Base-by-base conservation (phyloP, 176 grass and related monocot species). In the Triticum timopheevii region DNA sequence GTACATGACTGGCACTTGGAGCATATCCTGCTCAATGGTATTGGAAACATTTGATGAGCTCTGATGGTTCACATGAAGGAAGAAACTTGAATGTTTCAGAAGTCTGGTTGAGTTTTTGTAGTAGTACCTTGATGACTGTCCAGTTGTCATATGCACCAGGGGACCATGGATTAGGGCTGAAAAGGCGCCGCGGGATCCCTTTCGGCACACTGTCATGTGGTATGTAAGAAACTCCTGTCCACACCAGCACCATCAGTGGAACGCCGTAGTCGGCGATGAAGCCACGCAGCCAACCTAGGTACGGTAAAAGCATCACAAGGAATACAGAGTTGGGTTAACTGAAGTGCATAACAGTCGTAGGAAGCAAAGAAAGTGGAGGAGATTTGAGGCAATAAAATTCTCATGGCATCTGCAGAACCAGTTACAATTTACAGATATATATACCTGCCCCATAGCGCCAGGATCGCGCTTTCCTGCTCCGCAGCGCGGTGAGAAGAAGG, bases 161-260 rank as follows among this genome's bases (percentile, higher is more conserved):
- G 23, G 97, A 99, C 97, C 97, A 99, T 28, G 97, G 97, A 83
- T 99, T 97, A 23, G 97, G 97, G 74, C 97, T 99, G 80, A 97
- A 97, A 30, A 99, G 94, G 62, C 97, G 97, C 17, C 94, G 79
- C 1, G 97, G 97, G 82, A 99, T 99, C 31, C 94, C 97, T 78
- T 92, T 87, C 13, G 97, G 97, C 13, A 99, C 89, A 54, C 69
- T 89, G 19, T 88, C 83, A 31, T 82, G 86, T 19, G 97, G 94
- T 59, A 95, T 93, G 79, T 97, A 99, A 38, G 97, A 99, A 79
- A 97, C 87, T 89, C 94, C 97, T 13, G 97, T 99, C 97, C 97
- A 99, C 42, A 94, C 90, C 31, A 99, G 83, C 42, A 99, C 92
- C 97, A 99, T 99, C 27, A 99, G 84, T 31, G 97, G 97, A 88